Conservation (phyloP, 2,329 filamentous ascomycete species). For the Fusarium sp. region DNA sequence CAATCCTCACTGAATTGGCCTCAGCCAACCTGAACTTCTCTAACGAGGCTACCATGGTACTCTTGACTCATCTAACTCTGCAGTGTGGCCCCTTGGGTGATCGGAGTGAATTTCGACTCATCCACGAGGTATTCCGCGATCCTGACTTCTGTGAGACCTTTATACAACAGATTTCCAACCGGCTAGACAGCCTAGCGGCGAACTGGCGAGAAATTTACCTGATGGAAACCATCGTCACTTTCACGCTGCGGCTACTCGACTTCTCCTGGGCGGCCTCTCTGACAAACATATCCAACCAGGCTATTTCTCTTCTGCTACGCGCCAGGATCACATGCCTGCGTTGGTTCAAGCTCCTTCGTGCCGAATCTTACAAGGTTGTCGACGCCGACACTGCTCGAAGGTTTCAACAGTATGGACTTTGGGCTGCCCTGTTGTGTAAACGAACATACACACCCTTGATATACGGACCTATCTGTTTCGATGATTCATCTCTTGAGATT, state of each 20-base stretch:
- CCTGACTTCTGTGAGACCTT: slow-evolving; percentile 62
- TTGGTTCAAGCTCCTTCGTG: slow-evolving; percentile 64
- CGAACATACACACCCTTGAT: slow-evolving; percentile 49
- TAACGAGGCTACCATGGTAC: slow-evolving; percentile 62
- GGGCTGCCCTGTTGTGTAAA: slow-evolving; percentile 68
- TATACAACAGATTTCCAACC: slow-evolving; percentile 58
- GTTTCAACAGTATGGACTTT: slow-evolving; percentile 60
- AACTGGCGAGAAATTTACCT: slow-evolving; percentile 72
- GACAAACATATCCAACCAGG: not conserved
- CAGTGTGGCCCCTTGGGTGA: slow-evolving; percentile 64
- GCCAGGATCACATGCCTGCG: slow-evolving; percentile 53
- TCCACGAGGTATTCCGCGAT: slow-evolving; percentile 65
- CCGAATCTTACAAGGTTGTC: slow-evolving; percentile 56
- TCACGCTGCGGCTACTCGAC: slow-evolving; percentile 58
- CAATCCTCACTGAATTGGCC: slow-evolving; percentile 63
- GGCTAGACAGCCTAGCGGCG: slow-evolving; percentile 59
- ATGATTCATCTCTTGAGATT: slow-evolving; percentile 23
- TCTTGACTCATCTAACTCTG: slow-evolving; percentile 64
- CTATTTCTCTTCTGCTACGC: slow-evolving; percentile 17
- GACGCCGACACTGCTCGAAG: slow-evolving; percentile 55
- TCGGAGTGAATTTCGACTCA: slow-evolving; percentile 52
- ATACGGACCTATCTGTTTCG: not conserved
- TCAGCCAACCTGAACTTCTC: slow-evolving; percentile 71
- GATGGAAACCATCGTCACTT: slow-evolving; percentile 69
- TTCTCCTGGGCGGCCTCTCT: slow-evolving; percentile 18